Base-by-base conservation (phyloP, 441 rosid species). In the Croton setiger region DNA sequence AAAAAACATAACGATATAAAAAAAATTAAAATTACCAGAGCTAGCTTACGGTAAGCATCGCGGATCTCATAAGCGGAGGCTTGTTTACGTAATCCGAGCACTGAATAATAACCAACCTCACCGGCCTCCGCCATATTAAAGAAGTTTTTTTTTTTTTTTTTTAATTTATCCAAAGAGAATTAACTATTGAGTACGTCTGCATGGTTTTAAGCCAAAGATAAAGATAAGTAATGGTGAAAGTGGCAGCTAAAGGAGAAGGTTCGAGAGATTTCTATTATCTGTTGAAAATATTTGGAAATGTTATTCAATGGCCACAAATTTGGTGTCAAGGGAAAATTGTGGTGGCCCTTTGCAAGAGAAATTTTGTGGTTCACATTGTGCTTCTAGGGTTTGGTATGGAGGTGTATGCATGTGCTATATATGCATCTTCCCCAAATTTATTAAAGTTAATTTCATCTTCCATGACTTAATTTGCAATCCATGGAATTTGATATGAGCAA, bases 51-150 rank as follows among this genome's bases (percentile, higher is more conserved):
- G 36, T 82, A 80, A 31, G 82, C 78, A 60, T 66, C 73, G 13
- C 80, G 78, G 55, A 82, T 77, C 39, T 82, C 86, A 33, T 60
- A 20, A 43, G 67, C 73, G 15, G 82, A 73, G 9, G 84, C 85
- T 36, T 75, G 57, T 62, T 79, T 75, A 62, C 73, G 21, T 31
- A 79, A 33, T 51, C 83, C 83, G n/a, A 79, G 76, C 41, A 77
- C 79, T 12, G 83, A 70, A 53, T 72, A 79, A 58, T 76, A 82
- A 47, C 71, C 76, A 45, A 61, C 13, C 51, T 47, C 63, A 12
- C 58, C 41, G 10, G 21, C 21, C 21, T 49, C 63, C 0, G 78
- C 72, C 82, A 78, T 81, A 20, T 56, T 62, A 35, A 13, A 18
- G 1, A 31, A 6, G 18, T 0, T 14, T 49, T 49, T 49, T 0